Percentiles rank a stretch among this genome's conserved stretches.
These are phyloP conservation scores for Neophaeococcomyces mojaviensis DNA, from an alignment of 2,329 filamentous ascomycete genomes.

Conservation along the genomic window DNA sequence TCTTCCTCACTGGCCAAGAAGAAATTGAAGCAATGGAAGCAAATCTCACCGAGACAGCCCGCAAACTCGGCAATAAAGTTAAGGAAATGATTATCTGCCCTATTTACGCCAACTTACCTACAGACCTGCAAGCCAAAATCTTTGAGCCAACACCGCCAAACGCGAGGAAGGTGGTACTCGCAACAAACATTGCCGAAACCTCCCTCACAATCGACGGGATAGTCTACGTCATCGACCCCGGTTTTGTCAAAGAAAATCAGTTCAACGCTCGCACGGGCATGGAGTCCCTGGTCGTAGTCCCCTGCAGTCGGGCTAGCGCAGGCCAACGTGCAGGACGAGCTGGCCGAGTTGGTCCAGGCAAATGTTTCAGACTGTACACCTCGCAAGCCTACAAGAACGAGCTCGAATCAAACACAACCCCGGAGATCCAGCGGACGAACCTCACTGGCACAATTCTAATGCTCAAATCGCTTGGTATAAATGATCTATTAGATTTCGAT, in stretches of 20 bases:
- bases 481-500: constrained; percentile 90
- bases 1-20: constrained; percentile 92
- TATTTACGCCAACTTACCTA: constrained; percentile 88
- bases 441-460: constrained; percentile 90
- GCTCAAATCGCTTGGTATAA: constrained; percentile 88
- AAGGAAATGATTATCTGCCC: constrained; percentile 85
- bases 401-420: constrained; percentile 82
- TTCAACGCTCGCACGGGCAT: constrained; percentile 89
- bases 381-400: constrained; percentile 93
- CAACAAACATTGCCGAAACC: constrained; percentile 96
- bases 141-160: constrained; percentile 86
- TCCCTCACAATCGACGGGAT: constrained; percentile 93
- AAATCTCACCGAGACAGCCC: constrained; percentile 74
- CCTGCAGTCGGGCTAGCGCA: constrained; percentile 83
- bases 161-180: constrained; percentile 82
- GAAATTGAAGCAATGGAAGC: constrained; percentile 87
- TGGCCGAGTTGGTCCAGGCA: constrained; percentile 83
- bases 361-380: constrained; percentile 89
- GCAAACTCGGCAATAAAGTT: constrained; percentile 76
- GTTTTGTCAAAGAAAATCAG: constrained; percentile 90
- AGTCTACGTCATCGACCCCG: constrained; percentile 90
- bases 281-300: constrained; percentile 83
- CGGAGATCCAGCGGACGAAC: constrained; percentile 89
- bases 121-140: constrained; percentile 84
- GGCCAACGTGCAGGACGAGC: constrained; percentile 90